phyloP scores from a whole-genome alignment of 306 rosid species.

The Astragalus membranaceus region DNA sequence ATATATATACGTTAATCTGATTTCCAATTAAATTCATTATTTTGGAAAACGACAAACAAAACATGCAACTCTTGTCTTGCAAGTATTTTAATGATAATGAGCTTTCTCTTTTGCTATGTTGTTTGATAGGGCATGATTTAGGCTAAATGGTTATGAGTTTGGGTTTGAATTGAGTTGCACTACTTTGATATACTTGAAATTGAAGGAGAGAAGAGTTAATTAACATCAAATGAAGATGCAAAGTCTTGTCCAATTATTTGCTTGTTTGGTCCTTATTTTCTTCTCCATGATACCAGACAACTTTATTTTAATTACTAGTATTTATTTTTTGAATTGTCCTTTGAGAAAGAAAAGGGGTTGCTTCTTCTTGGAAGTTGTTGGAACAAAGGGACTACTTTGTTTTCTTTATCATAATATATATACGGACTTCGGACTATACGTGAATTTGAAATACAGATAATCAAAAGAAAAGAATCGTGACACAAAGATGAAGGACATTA shows the following conservation, averaged over 20 bases:
- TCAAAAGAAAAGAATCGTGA: constrained; percentile 12
- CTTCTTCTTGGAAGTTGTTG: constrained; percentile 32
- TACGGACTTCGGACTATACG: not conserved
- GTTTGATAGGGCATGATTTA: constrained; percentile 6
- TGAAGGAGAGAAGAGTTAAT: constrained; percentile 15
- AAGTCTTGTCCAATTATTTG: constrained; percentile 27
- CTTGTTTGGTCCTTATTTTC: not conserved
- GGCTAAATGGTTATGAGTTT: constrained; percentile 16
- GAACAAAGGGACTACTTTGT: constrained; percentile 24
- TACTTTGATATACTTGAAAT: constrained; percentile 25
- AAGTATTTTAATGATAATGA: constrained; percentile 5
- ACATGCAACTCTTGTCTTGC: not conserved
- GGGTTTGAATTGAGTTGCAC: constrained; percentile 30
- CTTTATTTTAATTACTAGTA: not conserved
- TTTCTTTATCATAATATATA: not conserved
- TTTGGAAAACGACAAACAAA: constrained; percentile 7
- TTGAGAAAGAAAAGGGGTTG: not conserved
- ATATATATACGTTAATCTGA: not conserved
- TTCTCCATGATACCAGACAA: not conserved
- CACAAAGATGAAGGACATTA: constrained; percentile 18
- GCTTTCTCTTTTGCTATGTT: not conserved
- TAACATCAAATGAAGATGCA: constrained; percentile 25
- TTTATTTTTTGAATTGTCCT: not conserved
- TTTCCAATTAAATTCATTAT: not conserved
- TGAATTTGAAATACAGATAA: too few species aligned